phyloP scores from a whole-genome alignment of 2,329 filamentous ascomycete species.

The Penicillium polonicum region DNA sequence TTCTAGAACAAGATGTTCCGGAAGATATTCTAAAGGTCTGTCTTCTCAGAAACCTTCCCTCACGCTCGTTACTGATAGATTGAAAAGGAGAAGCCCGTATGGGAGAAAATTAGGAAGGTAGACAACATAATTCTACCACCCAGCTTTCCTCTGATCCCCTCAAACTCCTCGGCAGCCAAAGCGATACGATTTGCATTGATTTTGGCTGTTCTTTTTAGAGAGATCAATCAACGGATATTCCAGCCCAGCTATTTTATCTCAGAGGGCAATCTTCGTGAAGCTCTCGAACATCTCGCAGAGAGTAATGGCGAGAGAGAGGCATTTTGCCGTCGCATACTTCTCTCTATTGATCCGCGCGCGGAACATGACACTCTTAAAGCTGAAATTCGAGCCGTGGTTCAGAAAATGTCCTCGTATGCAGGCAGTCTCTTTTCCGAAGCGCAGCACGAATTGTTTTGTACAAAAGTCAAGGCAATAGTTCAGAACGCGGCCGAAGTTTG shows the following conservation, averaged over 20 bases:
- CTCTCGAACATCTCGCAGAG: slow-evolving; percentile 5
- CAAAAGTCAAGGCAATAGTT: no score
- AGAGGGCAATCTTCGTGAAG: not conserved
- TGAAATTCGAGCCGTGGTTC: no score
- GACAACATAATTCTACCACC: not conserved
- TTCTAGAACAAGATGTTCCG: no score
- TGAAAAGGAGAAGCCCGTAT: no score
- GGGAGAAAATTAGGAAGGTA: no score
- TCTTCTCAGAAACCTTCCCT: no score
- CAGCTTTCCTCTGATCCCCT: slow-evolving; percentile 8
- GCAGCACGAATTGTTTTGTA: no score
- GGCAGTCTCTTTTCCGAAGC: no score
- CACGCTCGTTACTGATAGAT: no score
- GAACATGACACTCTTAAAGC: not conserved
- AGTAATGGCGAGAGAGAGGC: slow-evolving; percentile 7
- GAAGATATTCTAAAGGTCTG: no score
- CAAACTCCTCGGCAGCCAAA: slow-evolving; percentile 4
- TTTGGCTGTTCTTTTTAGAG: slow-evolving; percentile 8
- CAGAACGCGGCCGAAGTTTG: slow-evolving; percentile 7
- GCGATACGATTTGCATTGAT: slow-evolving; percentile 8
- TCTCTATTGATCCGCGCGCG: slow-evolving; percentile 4
- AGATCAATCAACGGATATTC: slow-evolving; percentile 7
- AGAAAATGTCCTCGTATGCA: no score
- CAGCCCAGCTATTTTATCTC: slow-evolving; percentile 5
- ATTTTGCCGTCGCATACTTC: slow-evolving; percentile 10